Evolutionary conservation across 1,284 basidiomycete genomes (phyloP), one percentile per base, ranked within the genome.

Genomic region (Naganishia liquefaciens): DNA sequence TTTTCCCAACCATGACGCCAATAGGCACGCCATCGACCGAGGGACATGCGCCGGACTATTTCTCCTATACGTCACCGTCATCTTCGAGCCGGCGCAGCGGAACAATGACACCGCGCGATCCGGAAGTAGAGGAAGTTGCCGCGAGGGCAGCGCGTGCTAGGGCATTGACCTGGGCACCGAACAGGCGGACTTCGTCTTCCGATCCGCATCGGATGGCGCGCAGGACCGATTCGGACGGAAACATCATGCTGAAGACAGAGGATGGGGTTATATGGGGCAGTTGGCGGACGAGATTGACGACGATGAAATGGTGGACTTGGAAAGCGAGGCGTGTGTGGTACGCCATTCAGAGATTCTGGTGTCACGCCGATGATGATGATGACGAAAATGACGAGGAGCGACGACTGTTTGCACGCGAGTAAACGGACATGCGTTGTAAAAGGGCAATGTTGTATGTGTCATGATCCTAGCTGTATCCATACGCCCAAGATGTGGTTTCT

Each of bases 291-390:
- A 60, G 52, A 47, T 40, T 60, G 30, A 53, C 30, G 44, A 65
- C 60, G 15, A 33, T 53, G 33, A 40, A 51, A 49, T 65, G 64
- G 64, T 65, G 64, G 64, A 61, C 49, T 23, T 65, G 64, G 64
- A 61, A 65, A 50, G 15, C 49, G 30, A 47, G 49, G 23, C 39
- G 54, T 9, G 44, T 52, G n/a, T 66, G 65, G 65, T 47, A 63
- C n/a, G 60, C 43, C 4, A 23, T 62, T 40, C 28, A 43, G 28
- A 44, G 47, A 33, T 66, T 62, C 21, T 62, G 60, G 65, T 63
- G 60, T 52, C 17, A 50, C n/a, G 65, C 65, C 27, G 64, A 65
- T 49, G 40, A 51, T 1, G 60, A 62, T 28, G 58, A 58, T 3
- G 60, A 55, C 21, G 61, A 62, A 10, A 54, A 63, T 19, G 49